A percentile compares a stretch with the other conserved stretches of the same genome.
Conservation (phyloP, 306 rosid genomes). For the Macrotyloma uniflorum region DNA sequence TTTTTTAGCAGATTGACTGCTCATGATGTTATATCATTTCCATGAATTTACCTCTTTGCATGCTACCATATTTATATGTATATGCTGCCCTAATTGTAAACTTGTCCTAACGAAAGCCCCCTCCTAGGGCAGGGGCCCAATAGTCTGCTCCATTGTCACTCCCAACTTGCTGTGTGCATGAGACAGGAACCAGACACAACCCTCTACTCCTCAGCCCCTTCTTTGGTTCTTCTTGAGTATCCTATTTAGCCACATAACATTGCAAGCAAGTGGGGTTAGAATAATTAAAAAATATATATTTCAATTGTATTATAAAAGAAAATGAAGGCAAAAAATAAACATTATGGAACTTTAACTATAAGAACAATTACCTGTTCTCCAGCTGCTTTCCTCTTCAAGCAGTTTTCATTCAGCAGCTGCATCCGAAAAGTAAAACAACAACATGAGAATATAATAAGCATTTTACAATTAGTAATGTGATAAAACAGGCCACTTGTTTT, state of each 20-base stretch:
- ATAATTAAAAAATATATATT: background rate
- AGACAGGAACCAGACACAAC: slow-evolving; percentile 93
- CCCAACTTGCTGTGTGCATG: slow-evolving; percentile 94
- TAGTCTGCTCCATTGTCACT: slow-evolving; percentile 97
- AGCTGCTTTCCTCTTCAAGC: slow-evolving; percentile 78
- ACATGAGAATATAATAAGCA: slow-evolving; percentile 24
- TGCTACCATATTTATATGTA: slow-evolving; percentile 32
- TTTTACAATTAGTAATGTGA: slow-evolving; percentile 5
- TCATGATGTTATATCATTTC: slow-evolving; percentile 95
- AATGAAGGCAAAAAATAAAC: background rate
- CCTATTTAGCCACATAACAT: slow-evolving; percentile 45
- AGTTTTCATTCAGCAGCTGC: slow-evolving; percentile 75
- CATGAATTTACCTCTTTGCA: slow-evolving; percentile 41
- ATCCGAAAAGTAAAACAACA: slow-evolving; percentile 21
- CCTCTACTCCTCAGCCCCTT: slow-evolving; percentile 94
- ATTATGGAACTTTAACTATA: background rate
- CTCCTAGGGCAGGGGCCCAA: slow-evolving; percentile 94
- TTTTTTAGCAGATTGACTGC: slow-evolving; percentile 92
- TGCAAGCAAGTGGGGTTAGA: background rate
- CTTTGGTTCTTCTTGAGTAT: slow-evolving; percentile 61
- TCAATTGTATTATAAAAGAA: background rate
- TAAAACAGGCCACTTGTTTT: background rate
- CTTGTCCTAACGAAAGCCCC: slow-evolving; percentile 64
- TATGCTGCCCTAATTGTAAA: slow-evolving; percentile 34
- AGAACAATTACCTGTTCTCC: slow-evolving; percentile 50